A percentile compares a stretch with the other conserved stretches of the same genome.
Evolutionary conservation across 176 grass and related monocot species (phyloP).

Genomic region (Metroxylon sagu): DNA sequence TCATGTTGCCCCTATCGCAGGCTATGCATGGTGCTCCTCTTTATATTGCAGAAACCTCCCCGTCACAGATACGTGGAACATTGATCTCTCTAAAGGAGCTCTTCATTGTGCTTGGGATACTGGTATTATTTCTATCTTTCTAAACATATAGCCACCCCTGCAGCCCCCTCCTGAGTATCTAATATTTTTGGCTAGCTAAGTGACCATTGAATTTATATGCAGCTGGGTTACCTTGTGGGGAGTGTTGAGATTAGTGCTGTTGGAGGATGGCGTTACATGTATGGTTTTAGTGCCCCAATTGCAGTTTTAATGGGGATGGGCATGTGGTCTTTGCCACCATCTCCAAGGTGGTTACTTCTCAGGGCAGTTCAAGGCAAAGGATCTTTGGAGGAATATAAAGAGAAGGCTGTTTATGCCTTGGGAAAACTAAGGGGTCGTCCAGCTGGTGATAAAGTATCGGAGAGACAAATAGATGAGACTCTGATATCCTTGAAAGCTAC

Average conservation of each 20-base stretch:
- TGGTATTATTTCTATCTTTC: conserved; percentile 32
- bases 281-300: conserved; percentile 64
- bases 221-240: conserved; percentile 77
- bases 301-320: conserved; percentile 73
- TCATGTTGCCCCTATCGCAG: conserved; percentile 35
- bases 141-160: no score
- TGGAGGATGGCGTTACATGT: conserved; percentile 96
- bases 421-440: conserved; percentile 46
- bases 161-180: no score
- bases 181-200: not conserved
- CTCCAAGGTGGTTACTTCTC: conserved; percentile 86
- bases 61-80: conserved; percentile 89
- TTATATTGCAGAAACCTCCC: conserved; percentile 91
- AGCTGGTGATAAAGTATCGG: conserved; percentile 43
- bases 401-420: conserved; percentile 61
- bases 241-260: conserved; percentile 62
- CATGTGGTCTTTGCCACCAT: conserved; percentile 65
- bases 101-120: conserved; percentile 92
- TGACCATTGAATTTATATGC: conserved; percentile 22
- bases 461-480: conserved; percentile 63
- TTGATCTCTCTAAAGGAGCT: conserved; percentile 95
- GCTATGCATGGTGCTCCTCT: conserved; percentile 95
- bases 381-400: conserved; percentile 61
- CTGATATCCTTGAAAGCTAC: conserved; percentile 68
- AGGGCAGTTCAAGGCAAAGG: conserved; percentile 78